Percentiles rank a stretch among this genome's conserved stretches.
These are phyloP conservation scores for Ustilago trichophora DNA, from an alignment of 1,284 basidiomycete species.

Conservation along the genomic window DNA sequence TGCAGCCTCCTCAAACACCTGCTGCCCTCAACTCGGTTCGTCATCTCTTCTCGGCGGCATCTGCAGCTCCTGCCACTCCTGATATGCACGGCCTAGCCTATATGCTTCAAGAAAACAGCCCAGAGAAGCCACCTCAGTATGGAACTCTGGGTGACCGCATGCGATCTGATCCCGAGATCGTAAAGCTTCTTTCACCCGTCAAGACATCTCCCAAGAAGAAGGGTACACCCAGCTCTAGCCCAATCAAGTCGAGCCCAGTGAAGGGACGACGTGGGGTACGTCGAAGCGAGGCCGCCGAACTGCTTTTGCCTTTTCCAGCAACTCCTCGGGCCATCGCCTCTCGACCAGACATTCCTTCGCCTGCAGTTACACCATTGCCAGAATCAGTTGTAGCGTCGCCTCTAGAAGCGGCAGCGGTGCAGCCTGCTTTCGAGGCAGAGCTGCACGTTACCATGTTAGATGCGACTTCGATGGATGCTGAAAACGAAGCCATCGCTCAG, in stretches of 20 bases:
- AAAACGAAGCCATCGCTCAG: constrained; percentile 25
- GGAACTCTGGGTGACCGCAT: constrained; percentile 35
- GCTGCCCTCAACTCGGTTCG: constrained; percentile 28
- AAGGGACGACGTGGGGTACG: constrained; percentile 5
- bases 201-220: constrained; percentile 24
- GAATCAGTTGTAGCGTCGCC: background rate
- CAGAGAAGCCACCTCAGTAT: constrained; percentile 16
- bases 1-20: constrained; percentile 20
- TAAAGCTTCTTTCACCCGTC: constrained; percentile 17
- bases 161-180: constrained; percentile 30
- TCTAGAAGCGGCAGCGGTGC: background rate
- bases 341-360: background rate
- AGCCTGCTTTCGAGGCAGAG: constrained; percentile 25
- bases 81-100: constrained; percentile 31
- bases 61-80: constrained; percentile 22
- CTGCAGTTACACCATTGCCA: constrained; percentile 2
- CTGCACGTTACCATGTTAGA: constrained; percentile 41
- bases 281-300: constrained; percentile 31
- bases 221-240: too few relatives aligned
- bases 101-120: constrained; percentile 12
- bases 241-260: background rate
- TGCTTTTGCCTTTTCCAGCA: constrained; percentile 6
- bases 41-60: constrained; percentile 24
- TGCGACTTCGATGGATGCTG: constrained; percentile 17
- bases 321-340: constrained; percentile 1